Evolutionary conservation across 169 alveolate genomes (phyloP).

Genomic region (Plasmodium coatneyi): DNA sequence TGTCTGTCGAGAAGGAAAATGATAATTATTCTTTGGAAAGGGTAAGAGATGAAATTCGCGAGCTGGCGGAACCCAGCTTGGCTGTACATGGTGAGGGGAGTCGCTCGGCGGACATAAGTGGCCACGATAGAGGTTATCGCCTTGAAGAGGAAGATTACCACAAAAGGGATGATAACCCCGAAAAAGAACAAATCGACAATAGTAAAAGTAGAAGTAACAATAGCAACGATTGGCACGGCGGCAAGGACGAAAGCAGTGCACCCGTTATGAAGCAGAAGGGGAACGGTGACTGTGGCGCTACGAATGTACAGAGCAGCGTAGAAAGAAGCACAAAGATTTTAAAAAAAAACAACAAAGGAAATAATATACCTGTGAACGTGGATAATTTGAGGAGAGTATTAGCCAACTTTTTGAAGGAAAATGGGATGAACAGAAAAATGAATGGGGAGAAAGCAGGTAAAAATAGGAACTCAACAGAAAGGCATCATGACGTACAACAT

Average conservation of each 20-base stretch:
- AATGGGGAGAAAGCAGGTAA: neutral
- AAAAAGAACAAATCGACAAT: neutral
- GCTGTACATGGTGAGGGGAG: neutral
- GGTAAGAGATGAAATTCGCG: neutral
- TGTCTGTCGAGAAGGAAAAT: neutral
- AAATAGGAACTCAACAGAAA: slow-evolving; percentile 15
- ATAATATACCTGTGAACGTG: neutral
- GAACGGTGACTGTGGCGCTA: neutral
- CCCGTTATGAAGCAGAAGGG: neutral
- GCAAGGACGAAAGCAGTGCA: neutral
- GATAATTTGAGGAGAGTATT: slow-evolving; percentile 4
- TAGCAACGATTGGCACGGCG: neutral
- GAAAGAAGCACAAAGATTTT: neutral
- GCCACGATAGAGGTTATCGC: neutral
- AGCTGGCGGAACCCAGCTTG: neutral
- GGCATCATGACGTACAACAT: neutral
- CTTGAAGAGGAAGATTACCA: neutral
- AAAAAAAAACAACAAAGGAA: slow-evolving; percentile 2
- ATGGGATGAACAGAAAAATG: neutral
- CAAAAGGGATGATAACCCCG: neutral
- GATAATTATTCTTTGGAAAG: neutral
- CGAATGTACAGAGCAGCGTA: neutral
- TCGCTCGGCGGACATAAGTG: neutral
- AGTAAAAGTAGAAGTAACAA: neutral
- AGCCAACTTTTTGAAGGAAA: neutral